phyloP scores from a whole-genome alignment of 2,329 filamentous ascomycete species.

The Phialophora tarda region DNA sequence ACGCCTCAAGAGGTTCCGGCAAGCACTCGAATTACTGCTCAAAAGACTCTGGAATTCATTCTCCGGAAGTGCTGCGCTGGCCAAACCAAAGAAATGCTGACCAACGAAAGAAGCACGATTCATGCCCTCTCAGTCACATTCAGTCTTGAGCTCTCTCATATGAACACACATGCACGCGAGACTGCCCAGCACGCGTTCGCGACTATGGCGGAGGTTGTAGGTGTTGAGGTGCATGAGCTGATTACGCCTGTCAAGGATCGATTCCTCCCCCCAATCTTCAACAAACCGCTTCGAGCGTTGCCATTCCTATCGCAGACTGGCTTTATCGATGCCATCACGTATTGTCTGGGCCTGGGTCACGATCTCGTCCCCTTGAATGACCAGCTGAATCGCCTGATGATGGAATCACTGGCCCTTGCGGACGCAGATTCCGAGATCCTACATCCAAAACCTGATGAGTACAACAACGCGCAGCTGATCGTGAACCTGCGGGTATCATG shows the following conservation, averaged over 20 bases:
- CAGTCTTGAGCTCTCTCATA: conserved; percentile 87
- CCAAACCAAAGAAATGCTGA: conserved; percentile 77
- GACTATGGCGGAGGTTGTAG: conserved; percentile 77
- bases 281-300: conserved; percentile 88
- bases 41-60: conserved; percentile 80
- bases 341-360: conserved; percentile 85
- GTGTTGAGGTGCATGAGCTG: conserved; percentile 82
- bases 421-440: conserved; percentile 94
- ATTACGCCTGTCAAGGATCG: conserved; percentile 89
- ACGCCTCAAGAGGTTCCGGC: conserved; percentile 94
- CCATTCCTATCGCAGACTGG: conserved; percentile 96
- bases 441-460: conserved; percentile 89
- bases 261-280: conserved; percentile 88
- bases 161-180: conserved; percentile 92
- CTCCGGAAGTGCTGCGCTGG: conserved; percentile 78
- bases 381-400: conserved; percentile 82
- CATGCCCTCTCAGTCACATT: conserved; percentile 81
- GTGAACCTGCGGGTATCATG: conserved; percentile 90
- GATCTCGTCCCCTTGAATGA: conserved; percentile 93
- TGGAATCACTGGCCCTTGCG: conserved; percentile 91
- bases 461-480: conserved; percentile 93
- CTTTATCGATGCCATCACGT: conserved; percentile 97
- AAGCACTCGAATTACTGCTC: conserved; percentile 80
- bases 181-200: conserved; percentile 82
- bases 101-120: conserved; percentile 69